These are phyloP conservation scores for Psilocybe cyanescens DNA, from an alignment of 768 basidiomycete genomes.

Conservation along the genomic window DNA sequence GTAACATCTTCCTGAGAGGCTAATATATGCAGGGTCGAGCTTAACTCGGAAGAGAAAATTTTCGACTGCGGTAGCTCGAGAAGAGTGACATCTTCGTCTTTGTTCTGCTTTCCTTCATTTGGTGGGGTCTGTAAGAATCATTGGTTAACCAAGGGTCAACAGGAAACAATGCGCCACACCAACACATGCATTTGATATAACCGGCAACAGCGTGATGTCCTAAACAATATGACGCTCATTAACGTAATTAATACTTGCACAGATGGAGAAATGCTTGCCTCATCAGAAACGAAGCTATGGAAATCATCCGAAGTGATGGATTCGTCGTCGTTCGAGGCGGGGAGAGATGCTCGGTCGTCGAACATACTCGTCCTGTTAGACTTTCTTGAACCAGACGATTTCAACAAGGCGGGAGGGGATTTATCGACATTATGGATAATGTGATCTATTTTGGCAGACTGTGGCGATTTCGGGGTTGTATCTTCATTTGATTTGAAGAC, in stretches of 20 bases:
- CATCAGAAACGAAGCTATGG: slow-evolving; percentile 23
- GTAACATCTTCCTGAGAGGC: slow-evolving; percentile 8
- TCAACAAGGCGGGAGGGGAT: not conserved
- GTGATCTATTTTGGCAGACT: not conserved
- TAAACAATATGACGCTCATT: slow-evolving; percentile 5
- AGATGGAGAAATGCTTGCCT: slow-evolving; percentile 9
- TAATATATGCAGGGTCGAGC: slow-evolving; percentile 10
- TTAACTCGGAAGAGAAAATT: slow-evolving; percentile 11
- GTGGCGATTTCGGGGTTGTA: slow-evolving; percentile 10
- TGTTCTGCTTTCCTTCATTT: not conserved
- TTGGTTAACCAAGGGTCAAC: not conserved
- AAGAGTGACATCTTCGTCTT: slow-evolving; percentile 1
- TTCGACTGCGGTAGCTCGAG: not conserved
- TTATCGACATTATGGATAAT: not conserved
- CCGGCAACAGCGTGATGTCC: not conserved
- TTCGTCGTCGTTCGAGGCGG: slow-evolving; percentile 13
- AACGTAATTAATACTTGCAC: not conserved
- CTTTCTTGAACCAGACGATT: not conserved
- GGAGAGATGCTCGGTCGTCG: not conserved
- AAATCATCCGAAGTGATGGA: slow-evolving; percentile 24
- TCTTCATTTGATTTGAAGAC: slow-evolving; percentile 1
- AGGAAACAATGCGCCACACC: not conserved
- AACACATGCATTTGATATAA: slow-evolving; percentile 4
- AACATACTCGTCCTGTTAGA: not conserved
- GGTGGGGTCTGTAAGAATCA: not conserved